A percentile compares a stretch with the other conserved stretches of the same genome.
Conservation (phyloP, 2,329 filamentous ascomycete species). For the Sporothrix dimorphospora region DNA sequence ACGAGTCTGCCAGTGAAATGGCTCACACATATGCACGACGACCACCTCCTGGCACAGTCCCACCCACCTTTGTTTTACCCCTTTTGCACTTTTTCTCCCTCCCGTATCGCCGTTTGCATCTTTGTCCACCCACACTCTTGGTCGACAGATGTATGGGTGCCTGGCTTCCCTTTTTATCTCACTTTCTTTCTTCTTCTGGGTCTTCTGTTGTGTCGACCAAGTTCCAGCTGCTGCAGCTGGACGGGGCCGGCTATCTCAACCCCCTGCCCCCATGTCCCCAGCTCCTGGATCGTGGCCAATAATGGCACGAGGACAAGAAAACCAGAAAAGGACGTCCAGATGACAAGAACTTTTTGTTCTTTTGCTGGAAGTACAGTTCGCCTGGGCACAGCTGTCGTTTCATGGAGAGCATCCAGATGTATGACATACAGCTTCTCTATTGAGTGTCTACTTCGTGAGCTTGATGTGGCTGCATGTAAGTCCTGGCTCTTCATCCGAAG, state of each 20-base stretch:
- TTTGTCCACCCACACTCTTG: not conserved
- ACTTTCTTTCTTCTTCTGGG: not conserved
- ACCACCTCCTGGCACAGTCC: not conserved
- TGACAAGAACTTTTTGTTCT: not conserved
- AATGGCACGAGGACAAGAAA: constrained; percentile 8
- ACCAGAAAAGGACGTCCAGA: not conserved
- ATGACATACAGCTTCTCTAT: not conserved
- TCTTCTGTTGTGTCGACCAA: not conserved
- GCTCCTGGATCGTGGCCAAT: constrained; percentile 12
- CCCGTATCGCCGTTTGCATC: not conserved
- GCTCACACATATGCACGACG: constrained; percentile 13
- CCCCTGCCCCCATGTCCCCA: not conserved
- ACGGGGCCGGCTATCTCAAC: not conserved
- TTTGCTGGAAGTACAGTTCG: not conserved
- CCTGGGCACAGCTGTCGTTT: not conserved
- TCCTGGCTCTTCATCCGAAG: not conserved
- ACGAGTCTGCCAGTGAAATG: not conserved
- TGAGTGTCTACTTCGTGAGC: too few species aligned
- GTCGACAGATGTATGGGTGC: constrained; percentile 5
- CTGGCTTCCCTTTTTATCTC: not conserved
- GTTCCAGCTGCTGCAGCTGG: constrained; percentile 8
- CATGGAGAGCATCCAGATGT: not conserved
- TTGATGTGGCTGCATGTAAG: too few species aligned
- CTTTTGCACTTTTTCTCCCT: not conserved
- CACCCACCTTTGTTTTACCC: not conserved